Evolutionary conservation across 176 grass and related monocot species (phyloP).

Genomic region (Eragrostis nindensis): DNA sequence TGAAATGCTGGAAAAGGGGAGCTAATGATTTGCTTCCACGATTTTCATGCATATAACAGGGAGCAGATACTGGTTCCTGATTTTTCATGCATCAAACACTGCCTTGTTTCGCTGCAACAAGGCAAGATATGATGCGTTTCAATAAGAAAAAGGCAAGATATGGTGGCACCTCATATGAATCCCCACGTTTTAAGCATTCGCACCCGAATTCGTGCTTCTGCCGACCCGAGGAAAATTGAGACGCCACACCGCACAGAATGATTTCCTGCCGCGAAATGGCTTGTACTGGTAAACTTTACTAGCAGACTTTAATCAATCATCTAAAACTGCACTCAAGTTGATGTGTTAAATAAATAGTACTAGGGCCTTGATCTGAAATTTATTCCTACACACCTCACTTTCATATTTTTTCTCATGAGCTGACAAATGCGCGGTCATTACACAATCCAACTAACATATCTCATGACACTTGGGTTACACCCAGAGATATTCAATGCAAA

Average conservation of each 20-base stretch:
- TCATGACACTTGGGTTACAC: conserved; percentile 14
- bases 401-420: too few species aligned
- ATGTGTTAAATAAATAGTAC: background rate
- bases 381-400: background rate
- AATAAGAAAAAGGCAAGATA: too few species aligned
- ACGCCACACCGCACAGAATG: background rate
- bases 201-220: conserved; percentile 9
- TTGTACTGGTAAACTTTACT: too few species aligned
- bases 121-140: too few species aligned
- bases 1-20: background rate
- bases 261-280: conserved; percentile 19
- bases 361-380: background rate
- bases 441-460: too few species aligned
- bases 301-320: background rate
- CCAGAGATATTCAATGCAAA: conserved; percentile 13
- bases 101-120: background rate
- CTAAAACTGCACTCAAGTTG: background rate
- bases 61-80: background rate
- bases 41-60: conserved; percentile 9
- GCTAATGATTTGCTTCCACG: background rate
- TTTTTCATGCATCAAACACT: background rate
- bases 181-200: conserved; percentile 27
- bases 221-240: background rate
- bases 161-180: background rate
- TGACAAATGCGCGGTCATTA: too few species aligned